phyloP scores from a whole-genome alignment of 164 flowering plant genomes.

The Buxus sempervirens region DNA sequence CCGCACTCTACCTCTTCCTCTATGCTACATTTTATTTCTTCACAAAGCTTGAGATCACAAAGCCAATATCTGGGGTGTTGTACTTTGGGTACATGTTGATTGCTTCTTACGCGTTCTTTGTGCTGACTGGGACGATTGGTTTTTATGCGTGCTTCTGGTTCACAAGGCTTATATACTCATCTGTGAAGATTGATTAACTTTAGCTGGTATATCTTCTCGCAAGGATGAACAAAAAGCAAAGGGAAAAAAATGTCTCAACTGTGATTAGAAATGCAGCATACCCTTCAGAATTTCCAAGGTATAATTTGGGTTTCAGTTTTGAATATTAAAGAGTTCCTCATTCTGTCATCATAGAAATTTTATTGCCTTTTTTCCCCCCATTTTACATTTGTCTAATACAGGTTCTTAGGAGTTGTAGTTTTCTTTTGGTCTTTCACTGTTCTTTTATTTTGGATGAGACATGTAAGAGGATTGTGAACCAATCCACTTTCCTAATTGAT shows the following conservation, averaged over 20 bases:
- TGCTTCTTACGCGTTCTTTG: constrained; percentile 84
- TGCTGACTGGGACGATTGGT: constrained; percentile 83
- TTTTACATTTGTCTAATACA: not conserved
- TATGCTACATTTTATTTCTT: constrained; percentile 87
- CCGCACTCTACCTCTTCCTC: constrained; percentile 84
- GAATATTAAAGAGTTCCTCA: constrained; percentile 10
- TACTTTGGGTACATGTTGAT: constrained; percentile 92
- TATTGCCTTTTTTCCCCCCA: not conserved
- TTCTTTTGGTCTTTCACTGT: not conserved
- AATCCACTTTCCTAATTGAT: not conserved
- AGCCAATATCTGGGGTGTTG: constrained; percentile 71
- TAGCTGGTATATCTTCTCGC: not conserved
- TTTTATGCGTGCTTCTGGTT: constrained; percentile 93
- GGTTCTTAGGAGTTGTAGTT: constrained; percentile 2
- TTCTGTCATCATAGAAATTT: constrained; percentile 12
- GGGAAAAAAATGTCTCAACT: not conserved
- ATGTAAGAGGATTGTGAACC: not conserved
- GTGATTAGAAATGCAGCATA: too few species aligned
- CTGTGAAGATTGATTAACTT: constrained; percentile 79
- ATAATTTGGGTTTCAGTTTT: constrained; percentile 14
- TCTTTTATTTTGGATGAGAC: not conserved
- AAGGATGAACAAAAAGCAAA: too few species aligned
- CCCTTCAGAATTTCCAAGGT: not conserved
- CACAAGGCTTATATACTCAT: constrained; percentile 91
- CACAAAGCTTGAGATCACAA: constrained; percentile 84